phyloP scores from a whole-genome alignment of 1,284 basidiomycete species.

The Sanghuangporus baumii region DNA sequence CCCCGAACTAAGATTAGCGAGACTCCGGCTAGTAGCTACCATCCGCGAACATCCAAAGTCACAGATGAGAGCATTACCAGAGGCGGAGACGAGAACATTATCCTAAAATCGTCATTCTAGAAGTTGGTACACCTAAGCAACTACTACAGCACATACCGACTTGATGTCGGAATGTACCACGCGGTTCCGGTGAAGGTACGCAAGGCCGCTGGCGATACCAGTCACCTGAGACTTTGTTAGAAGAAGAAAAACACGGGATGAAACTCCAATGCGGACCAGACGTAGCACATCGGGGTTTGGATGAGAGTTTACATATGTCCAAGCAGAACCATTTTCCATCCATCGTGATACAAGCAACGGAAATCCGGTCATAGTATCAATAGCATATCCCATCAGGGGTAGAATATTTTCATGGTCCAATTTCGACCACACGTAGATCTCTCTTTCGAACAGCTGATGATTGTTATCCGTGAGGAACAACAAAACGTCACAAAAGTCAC shows the following conservation, averaged over 20 bases:
- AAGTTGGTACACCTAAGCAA: background rate
- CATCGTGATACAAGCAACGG: constrained; percentile 5
- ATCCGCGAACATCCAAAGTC: constrained; percentile 5
- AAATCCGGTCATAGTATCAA: background rate
- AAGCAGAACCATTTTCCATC: constrained; percentile 6
- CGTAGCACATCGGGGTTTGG: background rate
- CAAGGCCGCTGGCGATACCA: constrained; percentile 8
- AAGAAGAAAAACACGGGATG: background rate
- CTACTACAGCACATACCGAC: background rate
- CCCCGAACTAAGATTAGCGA: background rate
- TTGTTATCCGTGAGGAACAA: background rate
- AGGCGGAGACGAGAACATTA: background rate
- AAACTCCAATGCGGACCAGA: background rate
- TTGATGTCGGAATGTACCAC: constrained; percentile 5
- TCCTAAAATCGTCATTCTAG: background rate
- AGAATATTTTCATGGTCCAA: constrained; percentile 9
- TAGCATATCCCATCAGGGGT: constrained; percentile 7
- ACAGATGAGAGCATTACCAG: constrained; percentile 1
- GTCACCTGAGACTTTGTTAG: background rate
- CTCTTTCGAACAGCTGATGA: constrained; percentile 4
- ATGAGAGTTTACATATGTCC: background rate
- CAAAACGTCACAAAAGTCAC: background rate
- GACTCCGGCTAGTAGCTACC: background rate
- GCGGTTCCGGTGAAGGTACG: background rate
- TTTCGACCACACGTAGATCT: constrained; percentile 10